Evolutionary conservation across 805 yeast species (phyloP).

Genomic region (Yamadazyma scolyti): DNA sequence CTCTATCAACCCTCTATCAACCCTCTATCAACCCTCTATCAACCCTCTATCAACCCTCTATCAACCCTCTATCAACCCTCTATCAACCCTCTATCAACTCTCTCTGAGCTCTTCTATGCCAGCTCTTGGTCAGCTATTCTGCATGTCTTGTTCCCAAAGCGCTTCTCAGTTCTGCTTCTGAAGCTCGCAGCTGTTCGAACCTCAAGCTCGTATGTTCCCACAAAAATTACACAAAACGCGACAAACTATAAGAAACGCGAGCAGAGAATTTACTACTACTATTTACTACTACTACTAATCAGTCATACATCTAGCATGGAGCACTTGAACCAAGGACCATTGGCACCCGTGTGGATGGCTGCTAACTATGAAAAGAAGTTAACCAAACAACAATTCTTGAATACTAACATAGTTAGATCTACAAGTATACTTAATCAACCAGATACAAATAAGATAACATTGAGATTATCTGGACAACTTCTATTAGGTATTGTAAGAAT

Average conservation of each 20-base stretch:
- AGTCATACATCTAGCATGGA: conserved; percentile 41
- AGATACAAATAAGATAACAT: conserved; percentile 57
- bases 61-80: too few relatives aligned
- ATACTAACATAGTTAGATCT: conserved; percentile 63
- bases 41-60: too few relatives aligned
- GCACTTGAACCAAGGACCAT: conserved; percentile 53
- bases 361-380: conserved; percentile 81
- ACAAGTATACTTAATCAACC: conserved; percentile 40
- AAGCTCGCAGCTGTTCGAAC: not conserved
- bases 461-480: conserved; percentile 81
- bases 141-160: too few relatives aligned
- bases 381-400: conserved; percentile 66
- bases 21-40: too few relatives aligned
- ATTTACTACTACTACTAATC: too few relatives aligned
- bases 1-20: too few relatives aligned
- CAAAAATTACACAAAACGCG: conserved; percentile 3
- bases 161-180: too few relatives aligned
- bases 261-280: too few relatives aligned
- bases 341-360: conserved; percentile 90
- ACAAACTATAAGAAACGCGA: too few relatives aligned
- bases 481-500: conserved; percentile 84
- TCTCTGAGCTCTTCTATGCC: too few relatives aligned
- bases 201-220: not conserved
- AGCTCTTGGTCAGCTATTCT: too few relatives aligned
- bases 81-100: too few relatives aligned